phyloP scores from a whole-genome alignment of 768 basidiomycete genomes.

The Lactifluus echinatus region DNA sequence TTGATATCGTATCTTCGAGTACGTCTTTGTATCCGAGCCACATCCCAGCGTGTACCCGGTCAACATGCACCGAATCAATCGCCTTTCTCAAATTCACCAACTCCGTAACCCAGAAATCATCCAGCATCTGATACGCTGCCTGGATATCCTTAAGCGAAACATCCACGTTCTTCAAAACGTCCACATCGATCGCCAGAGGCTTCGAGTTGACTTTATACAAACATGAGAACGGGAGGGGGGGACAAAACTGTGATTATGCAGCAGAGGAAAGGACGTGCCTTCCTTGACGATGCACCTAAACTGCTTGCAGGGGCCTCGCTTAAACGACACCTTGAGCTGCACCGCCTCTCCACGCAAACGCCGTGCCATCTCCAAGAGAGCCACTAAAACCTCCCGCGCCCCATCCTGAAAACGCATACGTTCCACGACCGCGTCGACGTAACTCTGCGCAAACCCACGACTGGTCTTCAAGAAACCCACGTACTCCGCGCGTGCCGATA shows the following conservation, averaged over 20 bases:
- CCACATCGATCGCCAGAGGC: background rate
- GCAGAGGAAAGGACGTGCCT: background rate
- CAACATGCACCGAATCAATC: background rate
- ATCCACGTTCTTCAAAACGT: background rate
- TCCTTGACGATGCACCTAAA: background rate
- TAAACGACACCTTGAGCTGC: background rate
- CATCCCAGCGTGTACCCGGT: background rate
- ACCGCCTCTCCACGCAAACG: background rate
- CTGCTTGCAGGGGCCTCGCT: background rate
- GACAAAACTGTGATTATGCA: background rate
- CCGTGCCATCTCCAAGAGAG: background rate
- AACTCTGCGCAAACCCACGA: background rate
- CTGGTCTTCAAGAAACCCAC: background rate
- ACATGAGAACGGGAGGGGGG: background rate
- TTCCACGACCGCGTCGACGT: background rate
- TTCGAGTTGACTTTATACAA: background rate
- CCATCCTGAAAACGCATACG: background rate
- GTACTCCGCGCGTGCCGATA: background rate
- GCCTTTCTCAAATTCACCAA: background rate
- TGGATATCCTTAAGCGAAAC: background rate
- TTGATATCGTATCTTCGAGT: background rate
- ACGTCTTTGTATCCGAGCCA: background rate
- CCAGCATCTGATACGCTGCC: background rate
- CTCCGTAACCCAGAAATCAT: background rate
- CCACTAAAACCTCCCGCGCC: background rate